These are phyloP conservation scores for Penicillium polonicum DNA, from an alignment of 2,329 filamentous ascomycete species.

Conservation along the genomic window DNA sequence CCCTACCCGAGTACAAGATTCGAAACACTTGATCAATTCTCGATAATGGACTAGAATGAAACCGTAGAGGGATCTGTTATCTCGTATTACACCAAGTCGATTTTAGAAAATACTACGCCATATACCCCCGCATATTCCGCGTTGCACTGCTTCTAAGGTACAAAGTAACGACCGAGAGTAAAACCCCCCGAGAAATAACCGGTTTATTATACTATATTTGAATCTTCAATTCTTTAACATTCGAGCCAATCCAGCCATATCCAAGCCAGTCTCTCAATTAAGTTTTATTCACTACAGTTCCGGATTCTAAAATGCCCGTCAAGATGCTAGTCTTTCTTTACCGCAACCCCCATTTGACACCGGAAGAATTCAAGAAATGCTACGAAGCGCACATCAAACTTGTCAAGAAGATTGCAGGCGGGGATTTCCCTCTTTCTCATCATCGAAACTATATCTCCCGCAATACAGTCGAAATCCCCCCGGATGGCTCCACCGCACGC, in stretches of 20 bases:
- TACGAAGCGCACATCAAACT: constrained; percentile 25
- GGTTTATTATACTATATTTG: neutral
- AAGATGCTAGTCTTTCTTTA: constrained; percentile 8
- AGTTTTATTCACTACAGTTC: neutral
- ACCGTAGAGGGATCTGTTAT: neutral
- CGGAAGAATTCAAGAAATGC: constrained; percentile 18
- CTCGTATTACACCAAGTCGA: neutral
- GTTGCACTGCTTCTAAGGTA: neutral
- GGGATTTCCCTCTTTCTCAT: constrained; percentile 21
- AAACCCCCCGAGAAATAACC: neutral
- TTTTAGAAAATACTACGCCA: neutral
- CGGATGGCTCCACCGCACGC: constrained; percentile 9
- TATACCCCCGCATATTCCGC: neutral
- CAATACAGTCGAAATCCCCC: neutral
- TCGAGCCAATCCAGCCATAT: neutral
- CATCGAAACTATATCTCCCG: constrained; percentile 20
- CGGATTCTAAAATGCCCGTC: constrained; percentile 1
- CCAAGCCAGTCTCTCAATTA: neutral
- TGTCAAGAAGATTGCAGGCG: constrained; percentile 17
- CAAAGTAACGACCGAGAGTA: neutral
- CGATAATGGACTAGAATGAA: neutral
- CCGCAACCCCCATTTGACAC: constrained; percentile 19
- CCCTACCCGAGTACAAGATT: too few species aligned
- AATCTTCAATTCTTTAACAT: neutral
- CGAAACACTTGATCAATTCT: too few species aligned